Conservation (phyloP, 768 basidiomycete genomes). For the Mycena leptocephala region DNA sequence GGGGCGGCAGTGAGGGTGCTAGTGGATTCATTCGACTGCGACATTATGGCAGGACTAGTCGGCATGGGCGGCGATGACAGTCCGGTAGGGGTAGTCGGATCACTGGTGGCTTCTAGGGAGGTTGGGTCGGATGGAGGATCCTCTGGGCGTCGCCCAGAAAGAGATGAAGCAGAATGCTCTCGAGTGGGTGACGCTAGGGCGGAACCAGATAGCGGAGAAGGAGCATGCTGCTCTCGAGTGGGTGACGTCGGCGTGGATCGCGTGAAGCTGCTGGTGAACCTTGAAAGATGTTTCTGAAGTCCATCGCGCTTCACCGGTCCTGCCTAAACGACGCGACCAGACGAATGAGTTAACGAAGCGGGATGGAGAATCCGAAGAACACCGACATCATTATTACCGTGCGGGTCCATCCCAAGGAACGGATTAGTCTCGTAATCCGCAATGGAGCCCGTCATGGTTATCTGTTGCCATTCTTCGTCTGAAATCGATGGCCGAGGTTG, state of each 20-base stretch:
- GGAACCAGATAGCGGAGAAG: not conserved
- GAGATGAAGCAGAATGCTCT: not conserved
- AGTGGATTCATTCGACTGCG: constrained; percentile 32
- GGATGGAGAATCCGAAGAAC: not conserved
- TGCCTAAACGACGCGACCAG: constrained; percentile 14
- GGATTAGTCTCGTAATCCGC: constrained; percentile 33
- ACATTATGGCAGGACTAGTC: constrained; percentile 7
- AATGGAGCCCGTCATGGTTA: constrained; percentile 37
- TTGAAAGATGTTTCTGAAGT: constrained; percentile 22
- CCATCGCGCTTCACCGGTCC: constrained; percentile 24
- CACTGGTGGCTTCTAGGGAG: not conserved
- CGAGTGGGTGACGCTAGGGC: constrained; percentile 28
- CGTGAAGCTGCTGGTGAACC: constrained; percentile 28
- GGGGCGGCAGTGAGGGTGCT: constrained; percentile 18
- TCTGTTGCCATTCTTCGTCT: constrained; percentile 39
- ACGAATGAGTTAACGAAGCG: constrained; percentile 17
- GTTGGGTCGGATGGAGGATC: not conserved
- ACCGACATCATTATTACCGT: constrained; percentile 8
- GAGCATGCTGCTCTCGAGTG: constrained; percentile 1
- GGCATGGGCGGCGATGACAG: not conserved
- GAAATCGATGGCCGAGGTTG: constrained; percentile 32
- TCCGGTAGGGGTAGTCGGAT: constrained; percentile 27
- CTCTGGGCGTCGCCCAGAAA: constrained; percentile 10
- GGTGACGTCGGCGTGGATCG: constrained; percentile 37
- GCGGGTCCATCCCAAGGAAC: constrained; percentile 24